phyloP scores from a whole-genome alignment of 768 basidiomycete genomes.

The Pisolithus sp. region DNA sequence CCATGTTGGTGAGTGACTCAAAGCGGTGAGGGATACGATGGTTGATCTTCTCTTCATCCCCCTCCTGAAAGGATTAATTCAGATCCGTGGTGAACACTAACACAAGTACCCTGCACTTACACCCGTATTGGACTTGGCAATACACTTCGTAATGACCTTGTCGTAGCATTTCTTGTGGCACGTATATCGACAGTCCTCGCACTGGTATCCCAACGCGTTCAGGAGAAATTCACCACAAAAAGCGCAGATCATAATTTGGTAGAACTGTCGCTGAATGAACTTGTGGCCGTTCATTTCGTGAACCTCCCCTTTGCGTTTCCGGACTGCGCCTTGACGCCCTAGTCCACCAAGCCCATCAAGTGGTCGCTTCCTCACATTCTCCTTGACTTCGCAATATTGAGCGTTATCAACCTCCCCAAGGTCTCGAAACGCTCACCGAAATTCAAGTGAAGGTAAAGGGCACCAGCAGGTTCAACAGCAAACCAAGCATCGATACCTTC shows the following conservation, averaged over 20 bases:
- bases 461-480: slow-evolving; percentile 95
- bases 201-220: slow-evolving; percentile 97
- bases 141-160: slow-evolving; percentile 99
- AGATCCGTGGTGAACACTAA: background rate
- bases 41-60: slow-evolving; percentile 97
- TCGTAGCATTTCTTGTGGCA: slow-evolving; percentile 99
- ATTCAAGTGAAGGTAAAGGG: slow-evolving; percentile 79
- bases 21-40: slow-evolving; percentile 99
- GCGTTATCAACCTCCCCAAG: background rate
- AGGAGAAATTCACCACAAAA: slow-evolving; percentile 97
- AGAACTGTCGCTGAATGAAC: slow-evolving; percentile 95
- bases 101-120: slow-evolving; percentile 41
- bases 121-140: slow-evolving; percentile 91
- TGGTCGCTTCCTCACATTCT: slow-evolving; percentile 95
- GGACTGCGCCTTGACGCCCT: slow-evolving; percentile 95
- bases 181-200: slow-evolving; percentile 97
- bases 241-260: slow-evolving; percentile 96
- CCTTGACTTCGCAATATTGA: slow-evolving; percentile 65
- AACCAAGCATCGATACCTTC: slow-evolving; percentile 98
- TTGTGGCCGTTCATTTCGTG: slow-evolving; percentile 99
- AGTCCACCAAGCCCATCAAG: slow-evolving; percentile 86
- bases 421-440: slow-evolving; percentile 60
- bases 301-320: slow-evolving; percentile 96
- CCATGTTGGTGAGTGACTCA: slow-evolving; percentile 92
- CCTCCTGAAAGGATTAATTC: slow-evolving; percentile 50